Conservation (phyloP, 164 flowering plant genomes). For the Umbellularia californica region DNA sequence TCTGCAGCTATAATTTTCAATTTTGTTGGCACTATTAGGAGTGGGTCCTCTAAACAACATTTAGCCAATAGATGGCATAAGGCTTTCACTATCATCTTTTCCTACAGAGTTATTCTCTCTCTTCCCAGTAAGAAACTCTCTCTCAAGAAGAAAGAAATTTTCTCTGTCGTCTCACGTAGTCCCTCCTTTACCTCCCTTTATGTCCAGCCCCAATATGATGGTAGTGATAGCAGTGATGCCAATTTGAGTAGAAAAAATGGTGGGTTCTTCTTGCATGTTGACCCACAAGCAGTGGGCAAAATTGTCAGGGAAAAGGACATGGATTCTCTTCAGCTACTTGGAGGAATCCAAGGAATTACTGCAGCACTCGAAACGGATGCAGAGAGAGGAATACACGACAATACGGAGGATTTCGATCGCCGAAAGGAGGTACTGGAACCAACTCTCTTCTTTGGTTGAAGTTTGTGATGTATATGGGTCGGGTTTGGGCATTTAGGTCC, state of each 20-base stretch:
- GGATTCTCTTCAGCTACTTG: slow-evolving; percentile 18
- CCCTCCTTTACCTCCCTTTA: slow-evolving; percentile 9
- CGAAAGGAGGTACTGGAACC: slow-evolving; percentile 19
- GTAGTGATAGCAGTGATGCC: background rate
- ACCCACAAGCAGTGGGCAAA: slow-evolving; percentile 19
- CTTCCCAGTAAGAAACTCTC: slow-evolving; percentile 19
- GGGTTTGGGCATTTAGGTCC: too few relatives aligned
- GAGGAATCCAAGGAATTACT: slow-evolving; percentile 40
- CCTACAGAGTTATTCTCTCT: slow-evolving; percentile 21
- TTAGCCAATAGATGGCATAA: background rate
- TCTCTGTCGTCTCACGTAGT: background rate
- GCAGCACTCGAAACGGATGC: slow-evolving; percentile 27
- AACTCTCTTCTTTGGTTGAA: too few relatives aligned
- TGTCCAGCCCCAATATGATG: background rate
- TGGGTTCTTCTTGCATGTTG: background rate
- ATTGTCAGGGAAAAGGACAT: slow-evolving; percentile 37
- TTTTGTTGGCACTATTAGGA: background rate
- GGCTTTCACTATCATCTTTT: background rate
- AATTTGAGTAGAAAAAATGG: too few relatives aligned
- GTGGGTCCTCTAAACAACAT: background rate
- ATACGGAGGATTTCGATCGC: slow-evolving; percentile 17
- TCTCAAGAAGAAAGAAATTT: background rate
- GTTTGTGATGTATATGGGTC: too few relatives aligned
- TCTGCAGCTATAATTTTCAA: background rate
- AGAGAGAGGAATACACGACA: slow-evolving; percentile 38